These are phyloP conservation scores for Neurospora sp. DNA, from an alignment of 495 filamentous ascomycete genomes.

Conservation along the genomic window DNA sequence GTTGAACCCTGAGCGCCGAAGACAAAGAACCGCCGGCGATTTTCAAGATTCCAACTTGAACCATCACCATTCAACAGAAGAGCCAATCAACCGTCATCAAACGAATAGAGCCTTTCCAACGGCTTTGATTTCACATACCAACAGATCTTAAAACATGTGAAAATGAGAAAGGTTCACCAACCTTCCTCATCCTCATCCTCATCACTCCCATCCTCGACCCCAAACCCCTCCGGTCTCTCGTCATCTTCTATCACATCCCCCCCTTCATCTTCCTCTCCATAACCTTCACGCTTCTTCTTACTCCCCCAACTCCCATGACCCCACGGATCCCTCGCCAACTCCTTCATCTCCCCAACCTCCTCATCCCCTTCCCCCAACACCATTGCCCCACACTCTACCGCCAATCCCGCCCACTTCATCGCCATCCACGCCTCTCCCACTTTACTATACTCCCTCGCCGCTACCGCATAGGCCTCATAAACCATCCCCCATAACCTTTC, in stretches of 20 bases:
- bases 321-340: conserved; percentile 20
- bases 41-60: not conserved
- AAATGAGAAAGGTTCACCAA: not conserved
- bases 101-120: not conserved
- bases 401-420: conserved; percentile 25
- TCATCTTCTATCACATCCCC: conserved; percentile 3
- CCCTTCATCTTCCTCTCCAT: conserved; percentile 13
- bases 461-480: conserved; percentile 28
- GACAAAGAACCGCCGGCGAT: not conserved
- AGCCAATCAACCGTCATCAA: not conserved
- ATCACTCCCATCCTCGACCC: not conserved
- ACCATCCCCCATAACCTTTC: conserved; percentile 26
- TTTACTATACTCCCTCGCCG: conserved; percentile 31
- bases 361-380: conserved; percentile 23
- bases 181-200: not conserved
- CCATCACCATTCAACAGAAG: not conserved
- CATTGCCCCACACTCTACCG: conserved; percentile 23
- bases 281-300: conserved; percentile 8
- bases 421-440: conserved; percentile 28
- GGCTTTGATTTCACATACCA: not conserved
- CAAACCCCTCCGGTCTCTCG: not conserved
- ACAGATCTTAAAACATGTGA: not conserved
- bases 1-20: not conserved
- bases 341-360: conserved; percentile 24
- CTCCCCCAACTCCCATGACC: conserved; percentile 28